These are phyloP conservation scores for Graphilbum sp. DNA, from an alignment of 2,329 filamentous ascomycete species.

Conservation along the genomic window DNA sequence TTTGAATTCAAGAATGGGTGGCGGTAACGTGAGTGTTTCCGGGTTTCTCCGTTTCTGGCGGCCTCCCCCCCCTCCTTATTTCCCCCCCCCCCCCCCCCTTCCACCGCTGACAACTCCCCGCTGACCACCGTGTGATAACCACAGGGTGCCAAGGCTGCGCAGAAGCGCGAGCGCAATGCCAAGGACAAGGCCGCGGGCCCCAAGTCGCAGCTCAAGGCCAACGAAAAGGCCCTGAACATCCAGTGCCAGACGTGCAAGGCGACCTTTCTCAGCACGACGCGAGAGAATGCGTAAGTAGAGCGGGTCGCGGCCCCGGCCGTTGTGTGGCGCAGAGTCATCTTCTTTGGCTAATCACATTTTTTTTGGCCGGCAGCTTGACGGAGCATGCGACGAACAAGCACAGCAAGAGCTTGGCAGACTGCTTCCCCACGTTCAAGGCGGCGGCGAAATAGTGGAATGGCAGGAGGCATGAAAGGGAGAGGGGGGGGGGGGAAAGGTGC, in stretches of 20 bases:
- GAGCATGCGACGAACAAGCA: conserved; percentile 66
- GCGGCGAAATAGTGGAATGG: neutral
- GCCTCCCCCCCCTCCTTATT: neutral
- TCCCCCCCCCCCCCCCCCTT: neutral
- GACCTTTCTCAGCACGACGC: conserved; percentile 64
- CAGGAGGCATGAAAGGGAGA: too few relatives aligned
- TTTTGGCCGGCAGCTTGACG: conserved; percentile 47
- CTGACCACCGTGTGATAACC: too few relatives aligned
- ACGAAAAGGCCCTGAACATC: conserved; percentile 57
- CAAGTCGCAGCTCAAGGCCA: conserved; percentile 56
- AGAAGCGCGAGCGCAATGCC: conserved; percentile 57
- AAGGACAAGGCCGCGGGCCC: conserved; percentile 36
- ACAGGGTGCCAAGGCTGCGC: conserved; percentile 24
- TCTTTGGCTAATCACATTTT: too few relatives aligned
- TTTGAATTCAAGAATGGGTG: conserved; percentile 19
- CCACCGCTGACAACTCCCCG: too few relatives aligned
- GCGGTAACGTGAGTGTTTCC: conserved; percentile 16
- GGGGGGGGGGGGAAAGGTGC: too few relatives aligned
- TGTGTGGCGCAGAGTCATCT: too few relatives aligned
- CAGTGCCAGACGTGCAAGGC: conserved; percentile 64
- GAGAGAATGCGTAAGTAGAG: conserved; percentile 51
- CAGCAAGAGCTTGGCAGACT: conserved; percentile 52
- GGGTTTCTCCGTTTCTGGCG: too few relatives aligned
- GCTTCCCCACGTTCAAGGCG: conserved; percentile 43
- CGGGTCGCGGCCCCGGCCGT: neutral